phyloP scores from a whole-genome alignment of 352 stramenopile species.

The Peronospora farinosa region DNA sequence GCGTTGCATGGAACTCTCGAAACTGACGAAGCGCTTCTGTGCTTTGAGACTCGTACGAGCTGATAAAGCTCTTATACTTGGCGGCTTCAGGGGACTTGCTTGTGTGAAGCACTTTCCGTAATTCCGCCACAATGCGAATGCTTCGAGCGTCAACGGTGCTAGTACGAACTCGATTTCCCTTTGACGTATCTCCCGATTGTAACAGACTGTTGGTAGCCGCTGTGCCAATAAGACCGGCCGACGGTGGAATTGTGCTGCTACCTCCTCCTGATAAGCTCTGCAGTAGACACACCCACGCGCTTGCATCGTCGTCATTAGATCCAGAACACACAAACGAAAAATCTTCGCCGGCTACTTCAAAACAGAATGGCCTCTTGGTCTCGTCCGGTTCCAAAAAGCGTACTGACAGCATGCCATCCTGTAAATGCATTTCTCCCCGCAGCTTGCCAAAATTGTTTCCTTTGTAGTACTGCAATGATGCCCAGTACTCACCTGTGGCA shows the following conservation, averaged over 20 bases:
- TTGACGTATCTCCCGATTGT: constrained; percentile 29
- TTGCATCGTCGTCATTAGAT: constrained; percentile 81
- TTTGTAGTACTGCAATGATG: constrained; percentile 82
- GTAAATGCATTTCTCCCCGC: constrained; percentile 68
- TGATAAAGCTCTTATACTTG: constrained; percentile 65
- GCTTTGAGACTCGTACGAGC: constrained; percentile 46
- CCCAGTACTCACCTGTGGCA: constrained; percentile 58
- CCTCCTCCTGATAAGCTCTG: constrained; percentile 52
- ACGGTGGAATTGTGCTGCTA: constrained; percentile 33
- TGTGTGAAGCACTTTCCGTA: constrained; percentile 69
- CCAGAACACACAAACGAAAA: constrained; percentile 76
- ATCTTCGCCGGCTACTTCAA: constrained; percentile 65
- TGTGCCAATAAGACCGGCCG: constrained; percentile 30
- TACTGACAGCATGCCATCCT: constrained; percentile 59
- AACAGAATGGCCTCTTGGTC: constrained; percentile 80
- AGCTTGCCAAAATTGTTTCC: constrained; percentile 76
- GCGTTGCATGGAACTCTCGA: constrained; percentile 49
- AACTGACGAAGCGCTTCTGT: constrained; percentile 44
- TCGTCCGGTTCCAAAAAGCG: constrained; percentile 74
- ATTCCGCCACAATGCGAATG: constrained; percentile 78
- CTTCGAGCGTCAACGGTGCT: constrained; percentile 55
- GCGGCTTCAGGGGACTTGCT: constrained; percentile 65
- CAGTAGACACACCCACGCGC: constrained; percentile 76
- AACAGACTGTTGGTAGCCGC: constrained; percentile 30
- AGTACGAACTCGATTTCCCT: constrained; percentile 20